phyloP scores from a whole-genome alignment of 2,329 filamentous ascomycete species.

The Neoarthrinium moseri region DNA sequence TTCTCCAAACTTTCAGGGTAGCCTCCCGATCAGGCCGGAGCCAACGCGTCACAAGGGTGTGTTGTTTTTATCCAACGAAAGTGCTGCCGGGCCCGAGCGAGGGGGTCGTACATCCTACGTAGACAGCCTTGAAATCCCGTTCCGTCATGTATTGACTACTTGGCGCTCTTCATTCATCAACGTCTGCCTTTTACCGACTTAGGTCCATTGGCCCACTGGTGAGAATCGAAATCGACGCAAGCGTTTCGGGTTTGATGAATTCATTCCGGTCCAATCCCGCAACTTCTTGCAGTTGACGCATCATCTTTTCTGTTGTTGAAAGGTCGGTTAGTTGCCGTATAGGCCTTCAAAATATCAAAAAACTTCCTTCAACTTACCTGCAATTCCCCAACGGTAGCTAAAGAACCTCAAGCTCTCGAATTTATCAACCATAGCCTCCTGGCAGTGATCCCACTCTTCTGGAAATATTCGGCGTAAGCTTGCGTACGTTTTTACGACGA shows the following conservation, averaged over 20 bases:
- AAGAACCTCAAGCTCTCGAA: slow-evolving; percentile 31
- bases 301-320: slow-evolving; percentile 27
- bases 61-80: no score
- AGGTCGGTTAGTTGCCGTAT: no score
- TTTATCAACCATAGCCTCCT: slow-evolving; percentile 28
- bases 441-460: slow-evolving; percentile 21
- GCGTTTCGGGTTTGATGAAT: slow-evolving; percentile 20
- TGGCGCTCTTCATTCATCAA: no score
- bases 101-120: no score
- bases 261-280: slow-evolving; percentile 22
- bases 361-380: slow-evolving; percentile 20
- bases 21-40: no score
- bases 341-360: background rate
- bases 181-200: slow-evolving; percentile 3
- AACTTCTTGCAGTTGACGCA: slow-evolving; percentile 26
- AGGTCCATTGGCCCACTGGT: slow-evolving; percentile 8
- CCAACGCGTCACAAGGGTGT: no score
- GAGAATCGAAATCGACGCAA: slow-evolving; percentile 13
- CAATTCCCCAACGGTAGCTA: slow-evolving; percentile 31
- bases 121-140: no score
- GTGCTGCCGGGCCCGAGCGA: no score
- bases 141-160: no score
- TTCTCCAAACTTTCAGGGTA: no score
- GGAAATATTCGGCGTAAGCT: slow-evolving; percentile 27
- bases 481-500: slow-evolving; percentile 26